A percentile compares a stretch with the other conserved stretches of the same genome.
These are phyloP conservation scores for Rhododendron simsii DNA, from an alignment of 148 eudicot genomes.

Conservation along the genomic window DNA sequence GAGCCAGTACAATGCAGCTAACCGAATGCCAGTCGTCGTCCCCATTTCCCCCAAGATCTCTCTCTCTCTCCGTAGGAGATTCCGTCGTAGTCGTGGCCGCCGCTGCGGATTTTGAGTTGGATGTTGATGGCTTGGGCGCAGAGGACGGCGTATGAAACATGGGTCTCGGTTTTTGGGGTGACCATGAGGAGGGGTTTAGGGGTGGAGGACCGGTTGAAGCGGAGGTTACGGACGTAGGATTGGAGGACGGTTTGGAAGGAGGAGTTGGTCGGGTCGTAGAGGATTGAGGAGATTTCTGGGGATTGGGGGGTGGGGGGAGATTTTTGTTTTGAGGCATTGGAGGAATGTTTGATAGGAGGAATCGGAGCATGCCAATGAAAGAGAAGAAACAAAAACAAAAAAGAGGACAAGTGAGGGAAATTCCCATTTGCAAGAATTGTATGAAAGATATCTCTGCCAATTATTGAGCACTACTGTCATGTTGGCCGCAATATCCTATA, in stretches of 20 bases:
- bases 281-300: conserved; percentile 12
- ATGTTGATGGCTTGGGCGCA: neutral
- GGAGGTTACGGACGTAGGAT: conserved; percentile 20
- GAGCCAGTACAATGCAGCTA: too few relatives aligned
- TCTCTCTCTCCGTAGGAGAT: conserved; percentile 13
- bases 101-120: conserved; percentile 15
- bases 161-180: conserved; percentile 12
- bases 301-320: neutral
- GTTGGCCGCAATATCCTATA: too few relatives aligned
- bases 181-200: conserved; percentile 26
- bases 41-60: too few relatives aligned
- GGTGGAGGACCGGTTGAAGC: conserved; percentile 23
- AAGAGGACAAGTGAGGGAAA: neutral
- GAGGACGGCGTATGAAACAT: conserved; percentile 19
- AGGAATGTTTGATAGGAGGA: neutral
- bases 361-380: neutral
- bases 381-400: neutral
- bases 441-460: too few relatives aligned
- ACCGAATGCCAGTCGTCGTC: too few relatives aligned
- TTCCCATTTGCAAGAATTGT: too few relatives aligned
- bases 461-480: too few relatives aligned
- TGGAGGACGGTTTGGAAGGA: conserved; percentile 12
- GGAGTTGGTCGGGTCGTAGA: conserved; percentile 9
- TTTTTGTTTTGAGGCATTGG: neutral
- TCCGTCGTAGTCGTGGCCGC: conserved; percentile 18